Conservation (phyloP, 345 rosid genomes). For the Gossypium thurberi region DNA sequence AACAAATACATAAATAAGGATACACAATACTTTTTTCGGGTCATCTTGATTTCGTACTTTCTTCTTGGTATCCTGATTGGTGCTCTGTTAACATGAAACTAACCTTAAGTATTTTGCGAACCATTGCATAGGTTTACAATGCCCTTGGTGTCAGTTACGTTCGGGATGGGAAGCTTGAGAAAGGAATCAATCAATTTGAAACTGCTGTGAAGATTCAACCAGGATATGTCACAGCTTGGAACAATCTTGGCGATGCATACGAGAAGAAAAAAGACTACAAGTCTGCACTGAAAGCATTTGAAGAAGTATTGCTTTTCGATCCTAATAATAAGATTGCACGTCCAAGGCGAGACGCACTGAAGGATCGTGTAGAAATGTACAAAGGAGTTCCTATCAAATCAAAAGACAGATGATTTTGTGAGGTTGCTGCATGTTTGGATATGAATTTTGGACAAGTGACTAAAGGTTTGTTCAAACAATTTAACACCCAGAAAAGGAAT, state of each 20-base stretch:
- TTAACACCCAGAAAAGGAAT: background rate
- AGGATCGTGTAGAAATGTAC: conserved; percentile 66
- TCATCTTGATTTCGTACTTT: background rate
- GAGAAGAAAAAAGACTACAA: conserved; percentile 79
- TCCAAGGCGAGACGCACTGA: conserved; percentile 70
- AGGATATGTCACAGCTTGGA: conserved; percentile 96
- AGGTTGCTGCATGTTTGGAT: background rate
- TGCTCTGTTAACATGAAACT: background rate
- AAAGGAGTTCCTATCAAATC: conserved; percentile 73
- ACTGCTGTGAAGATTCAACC: conserved; percentile 86
- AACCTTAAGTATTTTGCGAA: background rate
- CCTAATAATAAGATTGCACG: conserved; percentile 84
- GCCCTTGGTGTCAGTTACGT: conserved; percentile 72
- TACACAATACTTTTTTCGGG: no score
- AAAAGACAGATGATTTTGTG: conserved; percentile 49
- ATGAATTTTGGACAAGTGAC: background rate
- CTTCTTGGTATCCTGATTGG: background rate
- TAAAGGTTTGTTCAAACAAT: background rate
- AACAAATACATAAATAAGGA: background rate
- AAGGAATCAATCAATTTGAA: conserved; percentile 77
- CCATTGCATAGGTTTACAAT: conserved; percentile 40
- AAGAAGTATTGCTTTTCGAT: conserved; percentile 83
- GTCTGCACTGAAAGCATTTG: conserved; percentile 84
- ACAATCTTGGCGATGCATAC: conserved; percentile 94
- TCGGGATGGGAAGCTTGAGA: conserved; percentile 76